Conservation (phyloP, 306 rosid species). For the Corylus americana region DNA sequence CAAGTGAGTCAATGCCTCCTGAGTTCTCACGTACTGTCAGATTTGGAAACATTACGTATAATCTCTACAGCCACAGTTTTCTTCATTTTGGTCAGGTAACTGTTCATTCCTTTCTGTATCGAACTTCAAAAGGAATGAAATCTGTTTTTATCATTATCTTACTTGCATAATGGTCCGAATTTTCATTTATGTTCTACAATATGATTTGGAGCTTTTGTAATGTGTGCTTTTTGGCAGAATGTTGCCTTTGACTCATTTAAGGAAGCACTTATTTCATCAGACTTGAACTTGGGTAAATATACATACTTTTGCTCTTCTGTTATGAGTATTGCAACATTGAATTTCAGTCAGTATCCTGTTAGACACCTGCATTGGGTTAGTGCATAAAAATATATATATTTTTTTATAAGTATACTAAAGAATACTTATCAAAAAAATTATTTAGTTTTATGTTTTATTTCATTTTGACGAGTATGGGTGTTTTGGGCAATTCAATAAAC, state of each 20-base stretch:
- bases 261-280: slow-evolving; percentile 62
- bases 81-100: slow-evolving; percentile 94
- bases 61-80: slow-evolving; percentile 93
- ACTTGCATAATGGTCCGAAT: neutral
- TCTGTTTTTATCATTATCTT: neutral
- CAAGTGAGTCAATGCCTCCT: slow-evolving; percentile 65
- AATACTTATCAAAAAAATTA: no score
- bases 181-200: slow-evolving; percentile 15
- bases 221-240: slow-evolving; percentile 57
- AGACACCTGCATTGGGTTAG: neutral
- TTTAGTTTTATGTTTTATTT: no score
- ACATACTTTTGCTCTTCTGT: neutral
- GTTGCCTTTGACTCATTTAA: slow-evolving; percentile 83
- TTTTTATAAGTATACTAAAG: no score
- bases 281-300: slow-evolving; percentile 54
- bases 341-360: neutral
- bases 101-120: slow-evolving; percentile 12
- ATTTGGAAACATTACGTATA: slow-evolving; percentile 73
- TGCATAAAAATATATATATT: no score
- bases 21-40: slow-evolving; percentile 59
- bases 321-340: neutral
- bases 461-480: no score
- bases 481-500: no score
- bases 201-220: slow-evolving; percentile 23
- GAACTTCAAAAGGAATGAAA: neutral